phyloP scores from a whole-genome alignment of 805 yeast genomes.

The Clavispora fructus region DNA sequence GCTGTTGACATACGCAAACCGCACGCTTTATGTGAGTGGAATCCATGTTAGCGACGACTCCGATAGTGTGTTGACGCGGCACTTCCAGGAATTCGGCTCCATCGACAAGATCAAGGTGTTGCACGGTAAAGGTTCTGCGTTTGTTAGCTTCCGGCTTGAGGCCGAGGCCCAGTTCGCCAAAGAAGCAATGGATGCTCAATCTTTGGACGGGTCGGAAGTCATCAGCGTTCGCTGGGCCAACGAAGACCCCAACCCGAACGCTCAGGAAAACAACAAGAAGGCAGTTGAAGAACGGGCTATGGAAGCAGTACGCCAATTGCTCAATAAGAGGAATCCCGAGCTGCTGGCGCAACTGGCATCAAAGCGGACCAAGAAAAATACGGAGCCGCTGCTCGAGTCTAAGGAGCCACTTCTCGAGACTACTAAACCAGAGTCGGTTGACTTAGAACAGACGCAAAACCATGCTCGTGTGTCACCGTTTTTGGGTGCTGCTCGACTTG shows the following conservation, averaged over 20 bases:
- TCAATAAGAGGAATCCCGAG: conserved; percentile 14
- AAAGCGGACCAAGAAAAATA: not conserved
- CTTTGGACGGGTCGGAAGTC: conserved; percentile 56
- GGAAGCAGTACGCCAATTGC: conserved; percentile 45
- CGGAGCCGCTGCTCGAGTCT: not conserved
- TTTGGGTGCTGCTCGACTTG: not conserved
- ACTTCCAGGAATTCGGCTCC: conserved; percentile 72
- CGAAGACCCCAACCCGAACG: conserved; percentile 77
- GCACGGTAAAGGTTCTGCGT: conserved; percentile 64
- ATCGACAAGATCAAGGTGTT: conserved; percentile 63
- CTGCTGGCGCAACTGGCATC: not conserved
- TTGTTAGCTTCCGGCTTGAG: conserved; percentile 66
- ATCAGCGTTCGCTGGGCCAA: conserved; percentile 81
- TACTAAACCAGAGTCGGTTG: too few species aligned
- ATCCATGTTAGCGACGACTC: conserved; percentile 34
- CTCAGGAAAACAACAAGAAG: conserved; percentile 46
- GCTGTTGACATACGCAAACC: conserved; percentile 60
- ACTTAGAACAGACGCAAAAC: not conserved
- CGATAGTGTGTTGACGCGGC: conserved; percentile 32
- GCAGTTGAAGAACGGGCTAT: conserved; percentile 49
- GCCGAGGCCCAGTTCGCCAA: conserved; percentile 88
- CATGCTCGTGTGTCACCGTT: not conserved
- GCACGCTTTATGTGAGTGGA: conserved; percentile 74
- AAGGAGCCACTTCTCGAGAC: not conserved
- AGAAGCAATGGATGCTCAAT: conserved; percentile 88